Evolutionary conservation across 2,329 filamentous ascomycete species (phyloP).

Genomic region (Botrytis porri): DNA sequence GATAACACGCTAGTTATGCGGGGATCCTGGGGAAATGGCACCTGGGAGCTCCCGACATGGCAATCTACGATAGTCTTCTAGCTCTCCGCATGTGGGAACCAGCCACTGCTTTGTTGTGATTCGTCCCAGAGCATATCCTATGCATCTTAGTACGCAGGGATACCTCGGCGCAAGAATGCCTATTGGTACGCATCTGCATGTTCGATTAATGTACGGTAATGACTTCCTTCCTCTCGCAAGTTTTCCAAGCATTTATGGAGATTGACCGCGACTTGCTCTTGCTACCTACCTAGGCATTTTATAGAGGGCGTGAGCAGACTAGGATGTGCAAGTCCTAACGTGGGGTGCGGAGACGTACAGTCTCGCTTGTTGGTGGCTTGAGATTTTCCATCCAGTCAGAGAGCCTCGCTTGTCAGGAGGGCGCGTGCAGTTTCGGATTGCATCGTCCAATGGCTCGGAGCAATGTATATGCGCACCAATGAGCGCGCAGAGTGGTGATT

Average conservation of each 20-base stretch:
- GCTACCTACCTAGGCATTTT: too few species aligned
- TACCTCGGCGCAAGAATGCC: background rate
- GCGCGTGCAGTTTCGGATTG: background rate
- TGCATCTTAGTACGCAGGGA: background rate
- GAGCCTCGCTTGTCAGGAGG: constrained; percentile 1
- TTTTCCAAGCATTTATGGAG: background rate
- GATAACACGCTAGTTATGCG: constrained; percentile 9
- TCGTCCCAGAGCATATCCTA: background rate
- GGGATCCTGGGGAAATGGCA: constrained; percentile 20
- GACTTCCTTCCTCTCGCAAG: background rate
- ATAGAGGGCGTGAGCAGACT: background rate
- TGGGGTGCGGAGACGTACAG: background rate
- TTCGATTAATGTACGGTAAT: background rate
- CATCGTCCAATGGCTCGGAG: background rate
- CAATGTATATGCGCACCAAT: constrained; percentile 22
- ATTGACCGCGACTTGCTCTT: background rate
- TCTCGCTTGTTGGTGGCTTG: background rate
- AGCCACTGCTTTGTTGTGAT: background rate
- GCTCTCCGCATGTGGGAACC: background rate
- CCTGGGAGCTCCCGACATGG: background rate
- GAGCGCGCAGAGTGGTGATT: background rate
- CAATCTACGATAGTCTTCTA: background rate
- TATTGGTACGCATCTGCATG: constrained; percentile 13
- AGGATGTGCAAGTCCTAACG: background rate
- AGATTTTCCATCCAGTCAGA: constrained; percentile 14